Base-by-base conservation (phyloP, 345 rosid species). In the Populus pruinosa region DNA sequence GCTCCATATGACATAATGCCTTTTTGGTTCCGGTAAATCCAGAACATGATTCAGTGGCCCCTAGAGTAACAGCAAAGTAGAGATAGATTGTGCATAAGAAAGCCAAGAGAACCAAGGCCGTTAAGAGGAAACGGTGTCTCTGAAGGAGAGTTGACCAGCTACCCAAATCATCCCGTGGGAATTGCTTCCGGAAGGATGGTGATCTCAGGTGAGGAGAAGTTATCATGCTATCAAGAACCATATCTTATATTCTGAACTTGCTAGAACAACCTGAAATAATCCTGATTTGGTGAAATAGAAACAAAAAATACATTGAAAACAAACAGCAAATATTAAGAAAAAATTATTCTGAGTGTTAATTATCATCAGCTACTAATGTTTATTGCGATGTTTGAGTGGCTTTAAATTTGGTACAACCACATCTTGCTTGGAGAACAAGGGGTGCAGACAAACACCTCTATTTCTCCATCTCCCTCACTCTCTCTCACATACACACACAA, bases 81-180 rank as follows among this genome's bases (percentile, higher is more conserved):
- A 96, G 90, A 83, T 96, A 96, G 79, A 96, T 50, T 12, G 98
- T 88, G 85, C 99, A 96, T 72, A 93, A 90, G 70, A 93, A 91
- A 5, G 84, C 85, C 87, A 96, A 85, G 59, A 96, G 95, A 73
- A 69, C 83, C 75, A 96, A 81, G 17, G 98, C 97, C 2, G 95
- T 91, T 86, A 93, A 82, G 56, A 96, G 97, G 85, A 89, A 96
- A 5, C 95, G 92, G 82, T 96, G 99, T 83, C 99, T 85, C 64
- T 88, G 86, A 43, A 86, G 39, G 10, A 96, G 88, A 0, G 97
- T 79, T 0, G 97, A 89, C 82, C 90, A 96, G 88, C 93, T 93
- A 43, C 93, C 96, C 78, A 88, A 78, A 64, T 96, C 99, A 59
- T 93, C 98, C 78, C 90, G 86, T 17, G 81, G 81, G 35, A 89